These are phyloP conservation scores for Hysterium pulicare DNA, from an alignment of 2,329 filamentous ascomycete species.

Conservation along the genomic window DNA sequence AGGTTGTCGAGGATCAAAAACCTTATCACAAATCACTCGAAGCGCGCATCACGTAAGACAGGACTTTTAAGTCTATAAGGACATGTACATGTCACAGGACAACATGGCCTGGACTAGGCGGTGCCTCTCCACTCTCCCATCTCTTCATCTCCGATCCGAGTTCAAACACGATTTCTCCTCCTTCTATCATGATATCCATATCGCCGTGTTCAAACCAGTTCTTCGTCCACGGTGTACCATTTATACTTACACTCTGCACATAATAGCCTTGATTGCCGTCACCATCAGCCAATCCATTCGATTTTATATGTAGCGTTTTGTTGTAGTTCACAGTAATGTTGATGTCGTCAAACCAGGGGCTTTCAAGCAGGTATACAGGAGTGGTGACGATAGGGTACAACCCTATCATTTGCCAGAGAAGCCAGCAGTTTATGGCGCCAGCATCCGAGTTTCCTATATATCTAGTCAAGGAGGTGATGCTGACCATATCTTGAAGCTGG, in stretches of 20 bases:
- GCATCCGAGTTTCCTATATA: slow-evolving; percentile 48
- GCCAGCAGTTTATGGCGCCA: slow-evolving; percentile 50
- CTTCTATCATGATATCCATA: slow-evolving; percentile 40
- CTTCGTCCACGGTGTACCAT: slow-evolving; percentile 50
- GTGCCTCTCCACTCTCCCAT: slow-evolving; percentile 32
- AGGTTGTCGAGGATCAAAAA: too few relatives aligned
- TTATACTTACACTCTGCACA: slow-evolving; percentile 53
- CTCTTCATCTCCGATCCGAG: slow-evolving; percentile 24
- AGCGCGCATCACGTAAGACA: too few relatives aligned
- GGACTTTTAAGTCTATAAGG: not conserved
- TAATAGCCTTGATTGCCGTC: slow-evolving; percentile 47
- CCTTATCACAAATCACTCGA: too few relatives aligned
- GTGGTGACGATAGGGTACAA: slow-evolving; percentile 49
- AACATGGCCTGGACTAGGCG: slow-evolving; percentile 32
- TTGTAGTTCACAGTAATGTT: slow-evolving; percentile 36
- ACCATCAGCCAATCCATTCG: slow-evolving; percentile 36
- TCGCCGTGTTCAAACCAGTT: slow-evolving; percentile 57
- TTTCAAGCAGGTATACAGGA: slow-evolving; percentile 46
- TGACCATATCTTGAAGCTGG: too few relatives aligned
- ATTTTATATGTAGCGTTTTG: slow-evolving; percentile 46
- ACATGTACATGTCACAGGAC: not conserved
- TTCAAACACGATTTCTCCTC: slow-evolving; percentile 33
- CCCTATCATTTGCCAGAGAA: slow-evolving; percentile 51
- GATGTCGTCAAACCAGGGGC: slow-evolving; percentile 44
- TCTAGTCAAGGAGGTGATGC: too few relatives aligned